phyloP scores from a whole-genome alignment of 2,329 filamentous ascomycete species.

The Lachnellula subtilissima region DNA sequence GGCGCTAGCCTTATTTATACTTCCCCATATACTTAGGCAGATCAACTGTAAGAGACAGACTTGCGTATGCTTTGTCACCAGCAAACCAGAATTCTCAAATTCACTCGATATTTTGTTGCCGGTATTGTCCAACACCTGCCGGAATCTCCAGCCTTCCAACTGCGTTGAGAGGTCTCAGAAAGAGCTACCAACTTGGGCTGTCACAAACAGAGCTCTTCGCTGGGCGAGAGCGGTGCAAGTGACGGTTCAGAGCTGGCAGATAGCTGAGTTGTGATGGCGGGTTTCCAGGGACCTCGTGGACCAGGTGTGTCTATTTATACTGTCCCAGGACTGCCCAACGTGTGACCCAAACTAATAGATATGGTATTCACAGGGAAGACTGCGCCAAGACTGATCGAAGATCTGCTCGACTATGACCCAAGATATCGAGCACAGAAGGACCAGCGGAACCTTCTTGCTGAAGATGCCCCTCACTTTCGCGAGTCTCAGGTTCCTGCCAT shows the following conservation, averaged over 20 bases:
- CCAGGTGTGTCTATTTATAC: slow-evolving; percentile 14
- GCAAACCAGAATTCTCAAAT: neutral
- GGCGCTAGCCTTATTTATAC: too few relatives aligned
- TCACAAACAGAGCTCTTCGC: neutral
- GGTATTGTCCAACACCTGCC: neutral
- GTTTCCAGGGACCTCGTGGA: slow-evolving; percentile 5
- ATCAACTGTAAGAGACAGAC: neutral
- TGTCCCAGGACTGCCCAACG: neutral
- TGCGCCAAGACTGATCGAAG: slow-evolving; percentile 43
- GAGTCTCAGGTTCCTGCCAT: slow-evolving; percentile 17
- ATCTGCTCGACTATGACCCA: slow-evolving; percentile 41
- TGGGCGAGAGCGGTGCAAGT: slow-evolving; percentile 3
- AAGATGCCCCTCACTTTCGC: slow-evolving; percentile 49
- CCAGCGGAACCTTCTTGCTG: slow-evolving; percentile 48
- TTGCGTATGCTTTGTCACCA: neutral
- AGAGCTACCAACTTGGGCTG: neutral
- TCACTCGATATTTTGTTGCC: neutral
- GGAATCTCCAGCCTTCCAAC: neutral
- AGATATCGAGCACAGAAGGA: slow-evolving; percentile 25
- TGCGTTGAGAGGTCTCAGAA: neutral
- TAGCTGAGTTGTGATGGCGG: slow-evolving; percentile 12
- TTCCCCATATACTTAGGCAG: too few relatives aligned
- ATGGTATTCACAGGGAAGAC: slow-evolving; percentile 40
- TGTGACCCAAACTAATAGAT: slow-evolving; percentile 11
- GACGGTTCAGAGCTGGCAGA: slow-evolving; percentile 12